Evolutionary conservation across 2,329 filamentous ascomycete genomes (phyloP).

Genomic region (Hypomyces perniciosus): DNA sequence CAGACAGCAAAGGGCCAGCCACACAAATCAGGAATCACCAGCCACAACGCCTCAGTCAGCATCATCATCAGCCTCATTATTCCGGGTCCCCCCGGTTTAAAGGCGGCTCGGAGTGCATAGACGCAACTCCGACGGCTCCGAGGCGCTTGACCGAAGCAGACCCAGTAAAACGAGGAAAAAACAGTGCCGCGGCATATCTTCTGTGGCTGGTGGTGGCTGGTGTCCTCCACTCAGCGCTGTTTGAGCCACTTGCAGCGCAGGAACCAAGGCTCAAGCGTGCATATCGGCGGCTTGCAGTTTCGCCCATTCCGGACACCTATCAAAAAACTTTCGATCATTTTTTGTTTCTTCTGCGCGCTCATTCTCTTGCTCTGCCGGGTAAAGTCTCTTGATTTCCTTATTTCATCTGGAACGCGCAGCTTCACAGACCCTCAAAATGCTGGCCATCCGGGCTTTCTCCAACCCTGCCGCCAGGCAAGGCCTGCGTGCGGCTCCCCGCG

Average conservation of each 20-base stretch:
- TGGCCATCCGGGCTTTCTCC: conserved; percentile 73
- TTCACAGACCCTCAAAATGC: conserved; percentile 54
- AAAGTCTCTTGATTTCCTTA: conserved; percentile 14
- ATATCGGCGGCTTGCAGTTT: conserved; percentile 16
- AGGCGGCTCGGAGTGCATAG: conserved; percentile 15
- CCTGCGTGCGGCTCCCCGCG: conserved; percentile 62
- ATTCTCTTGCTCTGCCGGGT: conserved; percentile 16
- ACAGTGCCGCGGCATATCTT: conserved; percentile 13
- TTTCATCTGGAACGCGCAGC: conserved; percentile 14
- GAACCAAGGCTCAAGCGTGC: conserved; percentile 10
- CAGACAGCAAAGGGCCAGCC: neutral
- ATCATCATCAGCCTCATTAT: neutral
- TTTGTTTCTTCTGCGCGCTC: conserved; percentile 14
- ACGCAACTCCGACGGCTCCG: conserved; percentile 27
- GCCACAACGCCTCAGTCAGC: conserved; percentile 6
- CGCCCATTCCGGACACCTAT: conserved; percentile 14
- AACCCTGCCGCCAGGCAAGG: conserved; percentile 71
- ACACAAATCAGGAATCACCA: neutral
- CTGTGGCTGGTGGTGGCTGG: conserved; percentile 19
- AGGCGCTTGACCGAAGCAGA: conserved; percentile 19
- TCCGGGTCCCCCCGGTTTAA: neutral
- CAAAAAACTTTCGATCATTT: conserved; percentile 11
- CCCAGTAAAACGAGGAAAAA: conserved; percentile 12
- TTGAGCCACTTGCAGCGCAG: conserved; percentile 11
- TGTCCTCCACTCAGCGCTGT: conserved; percentile 4